Evolutionary conservation across 805 yeast species (phyloP), one percentile per base, ranked within the genome.

Genomic region (Cyberlindnera saturnus): DNA sequence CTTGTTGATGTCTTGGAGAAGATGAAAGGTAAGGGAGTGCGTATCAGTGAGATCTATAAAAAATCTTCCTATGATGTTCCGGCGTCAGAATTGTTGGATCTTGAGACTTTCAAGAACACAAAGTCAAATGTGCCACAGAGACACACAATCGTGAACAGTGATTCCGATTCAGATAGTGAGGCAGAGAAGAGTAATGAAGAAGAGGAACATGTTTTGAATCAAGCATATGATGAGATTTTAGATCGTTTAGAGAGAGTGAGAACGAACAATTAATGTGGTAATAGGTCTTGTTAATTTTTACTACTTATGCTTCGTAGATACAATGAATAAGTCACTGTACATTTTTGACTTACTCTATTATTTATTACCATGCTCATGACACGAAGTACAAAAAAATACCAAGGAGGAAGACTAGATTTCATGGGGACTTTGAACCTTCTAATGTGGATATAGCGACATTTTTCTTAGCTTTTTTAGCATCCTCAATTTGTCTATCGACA

Each of bases 191-290:
- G 26, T 32, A 14, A 34, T 34, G 40, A 33, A n/a, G 31, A 35
- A 18, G 49, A 33, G 11, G 47, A 48, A 3, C 38, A 38, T 6
- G 43, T 39, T 15, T 15, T 46, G 17, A 63, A 60, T 42, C 61
- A 63, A 14, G 70, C 70, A 3, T 69, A 67, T 45, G 74, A 69
- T 49, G 58, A 63, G 42, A 66, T 69, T n/a, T 46, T 69, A 29
- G 72, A 69, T 41, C 64, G 62, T 38, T 45, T 69, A 31, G 66
- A 64, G 41, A 54, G 59, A 31, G 61, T 60, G 3, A 61, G 69
- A 51, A 59, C 60, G 1, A 53, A 48, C 32, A 49, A 42, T 19
- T 47, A 40, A 30, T 20, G 36, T 37, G 5, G 20, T 14, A 20
- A 18, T 31, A 9, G 28, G 28, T 23, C 6, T 23, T 20, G 23